Evolutionary conservation across 257 asterid genomes (phyloP).

Genomic region (Solanum pennellii): DNA sequence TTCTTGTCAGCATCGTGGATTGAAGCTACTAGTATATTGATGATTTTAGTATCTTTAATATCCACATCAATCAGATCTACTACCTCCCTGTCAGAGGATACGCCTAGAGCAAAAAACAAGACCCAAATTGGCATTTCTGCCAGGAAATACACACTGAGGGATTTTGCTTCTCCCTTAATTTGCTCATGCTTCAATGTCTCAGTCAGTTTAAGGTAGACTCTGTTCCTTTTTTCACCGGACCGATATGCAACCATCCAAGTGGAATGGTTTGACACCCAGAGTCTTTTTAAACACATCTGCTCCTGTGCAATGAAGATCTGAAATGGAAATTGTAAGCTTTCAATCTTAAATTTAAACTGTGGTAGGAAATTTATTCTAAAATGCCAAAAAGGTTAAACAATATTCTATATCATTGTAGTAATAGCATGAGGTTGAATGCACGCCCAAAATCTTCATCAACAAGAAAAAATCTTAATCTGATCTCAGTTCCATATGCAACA

Average conservation of each 20-base stretch:
- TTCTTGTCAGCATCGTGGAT: constrained; percentile 63
- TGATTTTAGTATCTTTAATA: constrained; percentile 27
- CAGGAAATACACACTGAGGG: constrained; percentile 51
- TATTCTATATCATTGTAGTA: background rate
- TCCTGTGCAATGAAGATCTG: constrained; percentile 96
- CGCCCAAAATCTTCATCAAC: background rate
- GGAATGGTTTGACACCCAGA: constrained; percentile 61
- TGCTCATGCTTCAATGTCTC: constrained; percentile 43
- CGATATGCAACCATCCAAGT: constrained; percentile 65
- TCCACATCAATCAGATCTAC: constrained; percentile 54
- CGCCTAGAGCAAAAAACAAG: constrained; percentile 77
- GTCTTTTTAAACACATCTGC: constrained; percentile 63
- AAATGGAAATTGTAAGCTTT: constrained; percentile 1
- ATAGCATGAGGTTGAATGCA: background rate
- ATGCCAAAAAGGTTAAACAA: background rate
- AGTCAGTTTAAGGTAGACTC: constrained; percentile 54
- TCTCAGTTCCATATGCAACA: background rate
- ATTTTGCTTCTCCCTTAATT: constrained; percentile 42
- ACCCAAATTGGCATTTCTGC: constrained; percentile 78
- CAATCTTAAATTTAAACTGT: background rate
- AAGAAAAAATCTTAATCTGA: background rate
- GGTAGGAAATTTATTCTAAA: background rate
- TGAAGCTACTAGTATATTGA: constrained; percentile 54
- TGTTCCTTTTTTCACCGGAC: constrained; percentile 30
- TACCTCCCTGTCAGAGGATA: constrained; percentile 54